Conservation (phyloP, 2,329 filamentous ascomycete genomes). For the Ceratocystis lukuohia region DNA sequence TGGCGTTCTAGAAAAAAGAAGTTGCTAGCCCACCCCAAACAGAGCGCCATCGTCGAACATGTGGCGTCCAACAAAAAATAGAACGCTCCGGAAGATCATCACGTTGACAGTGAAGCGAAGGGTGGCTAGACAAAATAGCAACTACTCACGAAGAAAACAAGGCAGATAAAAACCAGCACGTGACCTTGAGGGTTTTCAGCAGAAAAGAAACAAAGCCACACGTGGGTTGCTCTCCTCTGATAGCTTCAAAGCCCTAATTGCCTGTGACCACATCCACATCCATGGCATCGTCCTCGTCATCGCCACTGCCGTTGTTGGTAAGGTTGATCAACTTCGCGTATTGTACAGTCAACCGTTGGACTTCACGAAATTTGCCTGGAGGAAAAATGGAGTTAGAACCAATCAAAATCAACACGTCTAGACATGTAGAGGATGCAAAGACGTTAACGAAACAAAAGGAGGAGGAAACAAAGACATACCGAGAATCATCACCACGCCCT, state of each 20-base stretch:
- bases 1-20: background rate
- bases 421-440: background rate
- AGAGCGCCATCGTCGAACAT: background rate
- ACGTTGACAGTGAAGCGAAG: background rate
- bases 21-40: background rate
- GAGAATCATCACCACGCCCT: conserved; percentile 81
- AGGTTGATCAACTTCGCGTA: conserved; percentile 74
- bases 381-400: background rate
- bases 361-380: conserved; percentile 82
- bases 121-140: background rate
- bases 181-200: background rate
- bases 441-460: background rate
- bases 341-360: conserved; percentile 88
- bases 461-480: conserved; percentile 44
- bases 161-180: background rate
- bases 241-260: background rate
- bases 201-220: background rate
- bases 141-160: background rate
- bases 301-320: conserved; percentile 31
- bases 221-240: background rate
- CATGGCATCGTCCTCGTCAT: conserved; percentile 25
- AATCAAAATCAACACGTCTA: background rate
- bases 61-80: background rate
- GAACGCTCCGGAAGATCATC: background rate
- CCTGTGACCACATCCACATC: conserved; percentile 12